These are phyloP conservation scores for Grosmannia serpens DNA, from an alignment of 2,329 filamentous ascomycete genomes.

Conservation along the genomic window DNA sequence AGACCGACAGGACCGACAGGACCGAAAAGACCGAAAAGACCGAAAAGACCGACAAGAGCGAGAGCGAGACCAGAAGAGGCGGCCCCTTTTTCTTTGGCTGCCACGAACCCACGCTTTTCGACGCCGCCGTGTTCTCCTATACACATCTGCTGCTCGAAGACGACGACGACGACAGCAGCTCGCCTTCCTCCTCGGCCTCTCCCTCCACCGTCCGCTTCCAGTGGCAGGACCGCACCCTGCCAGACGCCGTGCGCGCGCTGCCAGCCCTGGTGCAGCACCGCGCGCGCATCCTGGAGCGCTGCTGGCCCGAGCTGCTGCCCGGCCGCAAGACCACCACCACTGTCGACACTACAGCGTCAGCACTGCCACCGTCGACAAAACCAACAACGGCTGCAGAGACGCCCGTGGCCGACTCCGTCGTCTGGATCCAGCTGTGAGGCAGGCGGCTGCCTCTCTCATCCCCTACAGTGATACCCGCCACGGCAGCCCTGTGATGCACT, in stretches of 20 bases:
- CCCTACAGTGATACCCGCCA: no score
- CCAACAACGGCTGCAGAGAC: not conserved
- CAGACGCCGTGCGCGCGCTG: constrained; percentile 41
- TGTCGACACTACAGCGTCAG: not conserved
- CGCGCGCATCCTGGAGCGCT: constrained; percentile 24
- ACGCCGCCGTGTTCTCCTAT: constrained; percentile 84
- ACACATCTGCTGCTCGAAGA: constrained; percentile 65
- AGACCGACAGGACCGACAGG: not conserved
- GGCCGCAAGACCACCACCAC: not conserved
- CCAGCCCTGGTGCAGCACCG: constrained; percentile 55
- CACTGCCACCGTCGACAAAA: not conserved
- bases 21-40: constrained; percentile 9
- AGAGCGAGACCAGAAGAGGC: constrained; percentile 18
- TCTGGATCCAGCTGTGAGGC: constrained; percentile 8
- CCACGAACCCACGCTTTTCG: constrained; percentile 61
- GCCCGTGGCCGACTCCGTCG: constrained; percentile 1
- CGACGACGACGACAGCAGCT: not conserved
- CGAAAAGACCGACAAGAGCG: constrained; percentile 12
- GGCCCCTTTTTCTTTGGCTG: constrained; percentile 41
- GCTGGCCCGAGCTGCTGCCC: constrained; percentile 13
- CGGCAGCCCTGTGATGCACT: no score
- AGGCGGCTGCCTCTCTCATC: no score
- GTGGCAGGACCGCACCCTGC: constrained; percentile 54
- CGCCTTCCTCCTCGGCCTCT: no score
- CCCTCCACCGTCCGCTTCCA: constrained; percentile 24